These are phyloP conservation scores for Toxoplasma gondii DNA, from an alignment of 169 alveolate genomes.

Conservation along the genomic window DNA sequence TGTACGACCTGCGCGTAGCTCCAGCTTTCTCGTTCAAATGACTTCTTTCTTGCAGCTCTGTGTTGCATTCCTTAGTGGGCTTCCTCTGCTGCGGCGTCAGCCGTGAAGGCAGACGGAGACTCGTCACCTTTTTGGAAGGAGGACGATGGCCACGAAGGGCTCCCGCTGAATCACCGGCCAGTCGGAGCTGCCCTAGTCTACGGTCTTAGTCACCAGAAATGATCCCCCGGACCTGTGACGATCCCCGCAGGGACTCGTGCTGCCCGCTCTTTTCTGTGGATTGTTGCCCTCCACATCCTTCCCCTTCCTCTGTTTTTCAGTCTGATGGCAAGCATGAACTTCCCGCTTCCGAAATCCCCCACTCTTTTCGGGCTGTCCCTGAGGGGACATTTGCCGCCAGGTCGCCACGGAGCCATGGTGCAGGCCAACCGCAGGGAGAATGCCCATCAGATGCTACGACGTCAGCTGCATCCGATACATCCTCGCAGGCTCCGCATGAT, in stretches of 20 bases:
- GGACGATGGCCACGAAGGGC: not conserved
- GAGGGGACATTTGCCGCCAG: not conserved
- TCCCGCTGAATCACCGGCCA: not conserved
- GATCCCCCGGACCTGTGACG: not conserved
- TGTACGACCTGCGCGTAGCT: not conserved
- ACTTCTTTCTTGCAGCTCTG: not conserved
- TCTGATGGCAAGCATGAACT: not conserved
- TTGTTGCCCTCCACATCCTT: not conserved
- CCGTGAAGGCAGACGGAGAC: slow-evolving; percentile 13
- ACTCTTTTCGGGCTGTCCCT: not conserved
- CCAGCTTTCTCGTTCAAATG: not conserved
- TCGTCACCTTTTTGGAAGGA: not conserved
- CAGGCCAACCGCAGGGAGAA: not conserved
- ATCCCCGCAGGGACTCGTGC: not conserved
- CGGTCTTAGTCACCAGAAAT: slow-evolving; percentile 20
- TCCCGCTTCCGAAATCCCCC: not conserved
- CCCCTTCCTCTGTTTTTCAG: not conserved
- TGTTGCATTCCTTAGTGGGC: not conserved
- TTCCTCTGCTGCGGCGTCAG: not conserved
- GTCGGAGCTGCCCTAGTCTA: not conserved
- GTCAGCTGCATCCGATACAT: not conserved
- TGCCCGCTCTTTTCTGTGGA: not conserved
- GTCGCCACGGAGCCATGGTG: not conserved
- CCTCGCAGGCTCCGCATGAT: not conserved
- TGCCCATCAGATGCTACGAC: not conserved